Base-by-base conservation (phyloP, 768 basidiomycete genomes). In the Macrolepiota dolichaula region DNA sequence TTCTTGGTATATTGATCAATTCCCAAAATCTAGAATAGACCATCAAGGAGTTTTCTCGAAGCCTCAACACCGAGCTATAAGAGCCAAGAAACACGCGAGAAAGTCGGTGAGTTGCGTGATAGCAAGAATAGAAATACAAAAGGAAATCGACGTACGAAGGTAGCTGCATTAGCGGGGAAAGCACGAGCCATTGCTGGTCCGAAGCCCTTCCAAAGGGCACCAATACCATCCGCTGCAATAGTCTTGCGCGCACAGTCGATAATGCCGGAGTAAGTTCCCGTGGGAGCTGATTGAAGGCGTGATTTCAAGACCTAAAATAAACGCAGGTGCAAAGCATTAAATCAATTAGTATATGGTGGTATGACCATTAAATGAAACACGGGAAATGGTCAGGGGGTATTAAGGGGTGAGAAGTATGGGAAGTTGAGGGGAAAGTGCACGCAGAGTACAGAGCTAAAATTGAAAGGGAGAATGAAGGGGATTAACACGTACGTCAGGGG, bases 141-240 rank as follows among this genome's bases (percentile, higher is more conserved):
- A 50, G 66, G 29, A 22, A 24, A 83, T 90, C 77, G 22, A 59
- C 57, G 19, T 51, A 94, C 91, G 76, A 94, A 94, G 55, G 91
- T 89, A 46, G 96, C 95, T 63, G 96, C 96, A 73, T 98, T 98
- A 27, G 96, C 96, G 12, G 96, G 96, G 86, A 97, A 96, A 44
- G 96, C 96, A 85, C 93, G 77, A 62, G 88, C 87, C 96, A 98
- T 98, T 17, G 97, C 97, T 15, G 96, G 97, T 50, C 93, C 96
- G 71, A 99, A 93, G 10, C 97, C 97, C 74, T 91, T 98, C 94
- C 95, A 99, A 10, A 99, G 78, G 1, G 96, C 96, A 29, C 74
- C 74, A 17, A 92, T 79, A 46, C 97, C 97, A 73, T 97, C 95
- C 54, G 80, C 83, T 5, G 92, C 91, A 65, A 98, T 91, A 9